Percentiles rank a stretch among this genome's conserved stretches.
These are phyloP conservation scores for Geranium incanum DNA, from an alignment of 441 rosid species.

Conservation along the genomic window DNA sequence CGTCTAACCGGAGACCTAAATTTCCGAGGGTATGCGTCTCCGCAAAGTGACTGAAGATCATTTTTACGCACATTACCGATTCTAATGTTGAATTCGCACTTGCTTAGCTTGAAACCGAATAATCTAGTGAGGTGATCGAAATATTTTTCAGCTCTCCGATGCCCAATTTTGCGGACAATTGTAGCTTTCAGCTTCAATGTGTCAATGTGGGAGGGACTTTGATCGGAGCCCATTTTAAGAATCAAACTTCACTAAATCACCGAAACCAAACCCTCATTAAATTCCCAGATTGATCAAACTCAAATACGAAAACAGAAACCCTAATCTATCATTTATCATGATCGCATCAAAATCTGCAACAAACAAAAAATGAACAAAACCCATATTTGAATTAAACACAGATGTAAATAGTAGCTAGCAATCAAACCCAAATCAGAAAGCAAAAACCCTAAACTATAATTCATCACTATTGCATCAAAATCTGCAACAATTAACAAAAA, in stretches of 20 bases:
- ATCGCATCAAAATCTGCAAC: not conserved
- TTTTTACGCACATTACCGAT: slow-evolving; percentile 22
- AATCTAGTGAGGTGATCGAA: slow-evolving; percentile 59
- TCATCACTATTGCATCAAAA: slow-evolving; percentile 23
- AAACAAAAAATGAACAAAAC: not conserved
- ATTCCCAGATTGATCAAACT: slow-evolving; percentile 20
- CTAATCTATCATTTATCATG: slow-evolving; percentile 31
- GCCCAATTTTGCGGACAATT: slow-evolving; percentile 54
- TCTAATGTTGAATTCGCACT: slow-evolving; percentile 48
- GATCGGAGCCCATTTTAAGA: slow-evolving; percentile 36
- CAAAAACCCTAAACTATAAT: slow-evolving; percentile 26
- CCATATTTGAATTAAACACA: not conserved
- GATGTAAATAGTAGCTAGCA: not conserved
- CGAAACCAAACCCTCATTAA: slow-evolving; percentile 20
- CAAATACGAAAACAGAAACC: slow-evolving; percentile 20
- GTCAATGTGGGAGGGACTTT: slow-evolving; percentile 32
- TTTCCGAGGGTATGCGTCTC: slow-evolving; percentile 28
- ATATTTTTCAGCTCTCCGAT: slow-evolving; percentile 55
- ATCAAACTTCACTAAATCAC: slow-evolving; percentile 18
- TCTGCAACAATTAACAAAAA: not conserved
- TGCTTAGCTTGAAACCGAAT: slow-evolving; percentile 49
- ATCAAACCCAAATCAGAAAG: slow-evolving; percentile 5
- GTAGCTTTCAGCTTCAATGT: slow-evolving; percentile 49
- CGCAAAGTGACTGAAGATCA: slow-evolving; percentile 8
- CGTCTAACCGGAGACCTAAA: slow-evolving; percentile 49